Evolutionary conservation across 2,329 filamentous ascomycete species (phyloP), one percentile per base, ranked within the genome.

Genomic region (Neonectria faginata): DNA sequence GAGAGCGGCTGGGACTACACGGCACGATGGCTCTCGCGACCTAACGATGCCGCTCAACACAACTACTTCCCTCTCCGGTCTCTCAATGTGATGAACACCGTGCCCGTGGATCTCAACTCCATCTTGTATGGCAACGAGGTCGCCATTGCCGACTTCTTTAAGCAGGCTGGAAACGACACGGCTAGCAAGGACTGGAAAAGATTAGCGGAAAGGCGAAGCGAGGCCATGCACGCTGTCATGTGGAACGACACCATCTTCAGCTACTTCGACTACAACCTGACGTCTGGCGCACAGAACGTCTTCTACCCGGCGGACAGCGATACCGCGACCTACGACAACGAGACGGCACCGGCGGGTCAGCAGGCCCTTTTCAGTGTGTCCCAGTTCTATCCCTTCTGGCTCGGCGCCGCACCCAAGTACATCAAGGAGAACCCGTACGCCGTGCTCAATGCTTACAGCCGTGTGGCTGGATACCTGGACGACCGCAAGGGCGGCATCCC

Each of bases 261-360:
- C 76, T 92, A 90, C 80, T 91, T 91, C 72, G 89, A 92, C 81
- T 91, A 87, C 80, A 92, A 91, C 78, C 66, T 89, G 31, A 91
- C 88, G 0, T 86, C 87, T 0, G 77, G 75, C 10, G 76, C 81
- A 1, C 88, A 90, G 65, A 83, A 87, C 67, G 76, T 86, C 36
- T 90, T 84, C 70, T 79, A 86, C 14, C 81, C 83, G 2, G 75
- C 76, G 9, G 86, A 89, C 67, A 70, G 77, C 3, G 83, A 86
- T 66, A 71, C 76, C 2, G 61, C 65, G 5, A 33, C 64, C 3
- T 65, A 70, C 5, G 78, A 79, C 11, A 73, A 62, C n/a, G 65
- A 67, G 9, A 79, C 76, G 11, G 86, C 86, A 0, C 87, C 88
- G 3, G 70, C 80, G 1, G 88, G 85, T 44, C 75, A 85, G 42